A percentile compares a stretch with the other conserved stretches of the same genome.
phyloP scores from a whole-genome alignment of 352 stramenopile species.

The Phytophthora citrophthora region DNA sequence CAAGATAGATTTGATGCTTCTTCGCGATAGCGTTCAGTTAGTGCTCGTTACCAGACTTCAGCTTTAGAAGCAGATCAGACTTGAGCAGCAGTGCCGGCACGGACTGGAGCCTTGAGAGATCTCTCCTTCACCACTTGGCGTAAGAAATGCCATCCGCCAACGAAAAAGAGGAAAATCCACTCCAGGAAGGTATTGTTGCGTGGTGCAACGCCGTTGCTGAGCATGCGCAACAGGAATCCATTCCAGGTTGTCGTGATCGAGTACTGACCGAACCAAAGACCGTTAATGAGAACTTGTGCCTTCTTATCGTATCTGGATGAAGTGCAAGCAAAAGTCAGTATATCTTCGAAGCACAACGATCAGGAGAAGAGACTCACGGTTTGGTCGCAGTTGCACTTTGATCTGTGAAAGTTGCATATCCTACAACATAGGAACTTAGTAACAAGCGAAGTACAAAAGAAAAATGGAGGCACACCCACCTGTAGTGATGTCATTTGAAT shows the following conservation, averaged over 20 bases:
- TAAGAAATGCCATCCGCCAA: slow-evolving; percentile 31
- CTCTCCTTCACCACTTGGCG: slow-evolving; percentile 33
- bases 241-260: slow-evolving; percentile 66
- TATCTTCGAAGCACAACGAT: not conserved
- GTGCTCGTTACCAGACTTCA: slow-evolving; percentile 1
- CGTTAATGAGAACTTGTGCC: slow-evolving; percentile 63
- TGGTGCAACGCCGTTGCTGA: slow-evolving; percentile 67
- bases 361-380: slow-evolving; percentile 17
- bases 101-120: slow-evolving; percentile 18
- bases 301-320: slow-evolving; percentile 39
- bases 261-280: slow-evolving; percentile 62
- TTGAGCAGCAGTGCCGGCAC: slow-evolving; percentile 17
- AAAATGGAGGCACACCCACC: slow-evolving; percentile 6
- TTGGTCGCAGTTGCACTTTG: slow-evolving; percentile 19
- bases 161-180: slow-evolving; percentile 57
- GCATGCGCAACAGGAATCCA: slow-evolving; percentile 54
- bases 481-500: slow-evolving; percentile 22
- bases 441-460: not conserved
- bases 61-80: slow-evolving; percentile 16
- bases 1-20: no score
- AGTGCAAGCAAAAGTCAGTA: slow-evolving; percentile 1
- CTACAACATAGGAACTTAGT: slow-evolving; percentile 22
- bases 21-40: no score
- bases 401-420: slow-evolving; percentile 47
- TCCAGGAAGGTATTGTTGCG: slow-evolving; percentile 72